Conservation (phyloP, 306 rosid species). For the Herpetospermum pedunculosum region DNA sequence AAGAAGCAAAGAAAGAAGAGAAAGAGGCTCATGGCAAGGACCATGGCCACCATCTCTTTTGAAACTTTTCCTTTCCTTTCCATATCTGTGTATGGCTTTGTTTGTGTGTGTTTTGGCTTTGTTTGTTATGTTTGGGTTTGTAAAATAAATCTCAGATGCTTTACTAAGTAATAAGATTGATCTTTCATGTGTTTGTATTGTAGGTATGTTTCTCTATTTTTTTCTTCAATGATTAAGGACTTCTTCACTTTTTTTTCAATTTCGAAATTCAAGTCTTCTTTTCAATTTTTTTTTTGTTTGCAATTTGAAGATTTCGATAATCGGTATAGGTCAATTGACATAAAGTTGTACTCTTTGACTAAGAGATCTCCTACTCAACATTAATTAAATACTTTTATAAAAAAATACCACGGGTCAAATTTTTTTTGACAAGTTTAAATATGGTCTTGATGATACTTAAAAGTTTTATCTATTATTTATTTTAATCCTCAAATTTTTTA, state of each 20-base stretch:
- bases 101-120: background rate
- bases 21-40: slow-evolving; percentile 57
- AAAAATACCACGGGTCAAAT: no score
- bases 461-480: no score
- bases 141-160: background rate
- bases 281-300: no score
- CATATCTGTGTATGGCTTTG: background rate
- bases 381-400: no score
- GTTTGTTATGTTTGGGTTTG: background rate
- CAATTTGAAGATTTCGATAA: no score
- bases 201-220: background rate
- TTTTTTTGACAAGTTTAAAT: no score
- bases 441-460: no score
- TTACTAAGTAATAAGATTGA: background rate
- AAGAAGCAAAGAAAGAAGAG: slow-evolving; percentile 45
- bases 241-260: background rate
- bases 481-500: no score
- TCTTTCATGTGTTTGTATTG: background rate
- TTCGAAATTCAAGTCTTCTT: no score
- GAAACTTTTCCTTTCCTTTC: background rate
- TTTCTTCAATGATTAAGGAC: background rate
- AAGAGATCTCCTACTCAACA: no score
- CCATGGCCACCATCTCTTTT: slow-evolving; percentile 46
- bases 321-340: no score
- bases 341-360: no score